A percentile compares a stretch with the other conserved stretches of the same genome.
Evolutionary conservation across 1,284 basidiomycete genomes (phyloP).

Genomic region (Moesziomyces parantarcticus): DNA sequence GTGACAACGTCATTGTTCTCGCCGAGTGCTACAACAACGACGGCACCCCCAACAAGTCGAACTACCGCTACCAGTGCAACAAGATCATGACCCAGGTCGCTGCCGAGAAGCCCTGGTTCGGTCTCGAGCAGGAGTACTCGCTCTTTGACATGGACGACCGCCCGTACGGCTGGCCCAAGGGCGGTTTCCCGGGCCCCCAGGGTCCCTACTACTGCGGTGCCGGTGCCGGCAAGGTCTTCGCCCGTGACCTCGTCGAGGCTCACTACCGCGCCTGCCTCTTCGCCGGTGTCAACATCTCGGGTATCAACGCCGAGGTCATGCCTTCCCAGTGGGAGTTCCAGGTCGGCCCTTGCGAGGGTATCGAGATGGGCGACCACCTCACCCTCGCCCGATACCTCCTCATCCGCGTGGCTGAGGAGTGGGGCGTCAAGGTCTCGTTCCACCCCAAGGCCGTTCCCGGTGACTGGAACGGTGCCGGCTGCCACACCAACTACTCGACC

Average conservation of each 20-base stretch:
- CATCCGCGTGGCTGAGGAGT: constrained; percentile 82
- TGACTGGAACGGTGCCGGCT: constrained; percentile 99
- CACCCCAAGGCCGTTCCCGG: constrained; percentile 98
- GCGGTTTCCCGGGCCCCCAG: constrained; percentile 99
- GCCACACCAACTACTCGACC: constrained; percentile 71
- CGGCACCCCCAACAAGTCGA: constrained; percentile 96
- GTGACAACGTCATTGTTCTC: constrained; percentile 72
- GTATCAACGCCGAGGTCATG: constrained; percentile 99
- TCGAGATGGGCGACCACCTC: constrained; percentile 91
- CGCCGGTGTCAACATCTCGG: constrained; percentile 96
- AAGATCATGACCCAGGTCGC: constrained; percentile 65
- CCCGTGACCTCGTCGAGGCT: constrained; percentile 97
- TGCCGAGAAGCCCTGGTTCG: constrained; percentile 85
- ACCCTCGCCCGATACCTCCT: constrained; percentile 66
- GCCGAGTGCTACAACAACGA: constrained; percentile 99
- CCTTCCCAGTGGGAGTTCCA: constrained; percentile 99
- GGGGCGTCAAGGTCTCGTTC: constrained; percentile 94
- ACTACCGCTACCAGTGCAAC: constrained; percentile 73
- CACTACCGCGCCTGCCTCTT: constrained; percentile 97
- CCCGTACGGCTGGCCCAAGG: constrained; percentile 87
- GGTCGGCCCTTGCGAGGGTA: constrained; percentile 96
- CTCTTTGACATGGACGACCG: constrained; percentile 91
- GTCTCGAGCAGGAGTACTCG: constrained; percentile 98
- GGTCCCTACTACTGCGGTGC: constrained; percentile 99
- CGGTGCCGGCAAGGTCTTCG: constrained; percentile 97